Conservation (phyloP, 2,329 filamentous ascomycete species). For the Arthrobotrys iridis region DNA sequence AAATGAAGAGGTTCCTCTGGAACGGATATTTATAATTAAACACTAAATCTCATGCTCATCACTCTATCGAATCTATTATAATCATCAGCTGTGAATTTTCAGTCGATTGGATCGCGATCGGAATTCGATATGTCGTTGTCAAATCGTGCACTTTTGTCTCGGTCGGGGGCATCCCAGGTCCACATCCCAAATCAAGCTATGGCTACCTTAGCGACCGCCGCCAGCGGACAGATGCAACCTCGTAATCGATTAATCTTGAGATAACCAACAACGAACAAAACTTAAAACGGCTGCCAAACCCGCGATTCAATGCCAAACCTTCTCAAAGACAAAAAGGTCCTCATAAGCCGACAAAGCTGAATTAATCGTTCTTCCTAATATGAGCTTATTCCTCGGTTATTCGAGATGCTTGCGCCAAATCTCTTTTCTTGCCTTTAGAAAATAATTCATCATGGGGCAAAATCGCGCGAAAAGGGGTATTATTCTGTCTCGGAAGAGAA, state of each 20-base stretch:
- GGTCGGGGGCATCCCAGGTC: constrained; percentile 24
- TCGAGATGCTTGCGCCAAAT: background rate
- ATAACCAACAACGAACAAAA: background rate
- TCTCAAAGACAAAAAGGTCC: background rate
- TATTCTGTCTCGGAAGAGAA: background rate
- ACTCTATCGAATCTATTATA: background rate
- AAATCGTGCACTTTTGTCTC: constrained; percentile 36
- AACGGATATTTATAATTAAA: no score
- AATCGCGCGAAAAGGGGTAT: no score
- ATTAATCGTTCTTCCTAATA: background rate
- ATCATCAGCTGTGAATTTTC: background rate
- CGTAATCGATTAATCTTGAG: constrained; percentile 21
- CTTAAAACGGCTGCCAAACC: no score
- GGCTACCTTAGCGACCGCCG: constrained; percentile 32
- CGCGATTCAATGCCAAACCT: no score
- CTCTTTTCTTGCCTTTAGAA: no score
- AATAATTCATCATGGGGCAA: background rate
- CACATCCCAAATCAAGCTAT: constrained; percentile 23
- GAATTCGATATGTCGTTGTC: background rate
- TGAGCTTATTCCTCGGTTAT: background rate
- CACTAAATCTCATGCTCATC: background rate
- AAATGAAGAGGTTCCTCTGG: constrained; percentile 7
- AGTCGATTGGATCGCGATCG: background rate
- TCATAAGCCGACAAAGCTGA: background rate
- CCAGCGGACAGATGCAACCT: constrained; percentile 46